Evolutionary conservation across 1,139 yeast genomes (phyloP).

Genomic region (Kurtzmaniella quercitrusa): DNA sequence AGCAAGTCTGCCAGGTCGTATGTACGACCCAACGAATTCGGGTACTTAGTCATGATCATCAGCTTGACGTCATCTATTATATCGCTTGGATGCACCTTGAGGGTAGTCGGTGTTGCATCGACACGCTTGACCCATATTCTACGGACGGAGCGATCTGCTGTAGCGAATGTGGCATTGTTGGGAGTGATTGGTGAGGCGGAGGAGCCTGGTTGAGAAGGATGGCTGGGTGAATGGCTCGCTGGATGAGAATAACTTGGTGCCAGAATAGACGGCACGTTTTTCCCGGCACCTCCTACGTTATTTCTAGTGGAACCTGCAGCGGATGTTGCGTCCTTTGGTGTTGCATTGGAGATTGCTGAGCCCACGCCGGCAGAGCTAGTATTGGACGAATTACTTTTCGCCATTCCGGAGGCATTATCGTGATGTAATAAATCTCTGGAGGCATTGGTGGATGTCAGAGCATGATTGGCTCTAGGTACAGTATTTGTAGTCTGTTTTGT

Average conservation of each 20-base stretch:
- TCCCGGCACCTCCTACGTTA: too few relatives aligned
- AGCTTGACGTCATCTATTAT: conserved; percentile 73
- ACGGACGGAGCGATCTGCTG: conserved; percentile 11
- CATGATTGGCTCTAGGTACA: background rate
- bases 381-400: background rate
- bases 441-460: background rate
- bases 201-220: conserved; percentile 5
- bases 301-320: too few relatives aligned
- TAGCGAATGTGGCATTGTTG: conserved; percentile 9
- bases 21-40: conserved; percentile 58
- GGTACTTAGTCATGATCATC: conserved; percentile 57
- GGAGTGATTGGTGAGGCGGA: conserved; percentile 6
- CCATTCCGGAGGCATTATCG: background rate
- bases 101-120: conserved; percentile 63
- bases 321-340: too few relatives aligned
- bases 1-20: conserved; percentile 70
- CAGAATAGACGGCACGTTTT: background rate
- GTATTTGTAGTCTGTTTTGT: conserved; percentile 11
- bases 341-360: too few relatives aligned
- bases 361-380: too few relatives aligned
- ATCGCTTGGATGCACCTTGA: conserved; percentile 50
- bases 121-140: conserved; percentile 66
- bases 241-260: too few relatives aligned
- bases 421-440: background rate
- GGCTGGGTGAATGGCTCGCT: too few relatives aligned